These are phyloP conservation scores for Eleusine coracana DNA, from an alignment of 176 grass and related monocot genomes.

Conservation along the genomic window DNA sequence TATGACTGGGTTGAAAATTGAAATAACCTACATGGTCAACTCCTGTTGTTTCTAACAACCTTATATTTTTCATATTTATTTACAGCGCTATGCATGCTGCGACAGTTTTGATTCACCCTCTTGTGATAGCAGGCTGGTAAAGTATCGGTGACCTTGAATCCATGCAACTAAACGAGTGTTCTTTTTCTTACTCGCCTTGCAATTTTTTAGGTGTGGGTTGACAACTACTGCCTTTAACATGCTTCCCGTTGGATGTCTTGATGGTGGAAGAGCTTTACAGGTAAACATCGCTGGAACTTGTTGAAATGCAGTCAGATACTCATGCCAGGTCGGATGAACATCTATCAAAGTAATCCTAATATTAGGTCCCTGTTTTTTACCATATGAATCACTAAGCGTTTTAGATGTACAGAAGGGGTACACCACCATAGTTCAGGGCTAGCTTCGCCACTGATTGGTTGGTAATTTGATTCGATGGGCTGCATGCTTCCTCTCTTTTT, in stretches of 20 bases:
- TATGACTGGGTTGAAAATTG: slow-evolving; percentile 9
- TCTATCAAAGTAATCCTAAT: not conserved
- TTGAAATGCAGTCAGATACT: not conserved
- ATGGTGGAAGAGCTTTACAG: slow-evolving; percentile 96
- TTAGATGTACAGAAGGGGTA: no score
- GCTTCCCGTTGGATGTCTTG: slow-evolving; percentile 96
- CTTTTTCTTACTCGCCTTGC: slow-evolving; percentile 40
- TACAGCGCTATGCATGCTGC: slow-evolving; percentile 93
- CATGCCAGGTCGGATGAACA: not conserved
- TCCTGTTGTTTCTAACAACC: slow-evolving; percentile 28
- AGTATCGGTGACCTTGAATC: slow-evolving; percentile 34
- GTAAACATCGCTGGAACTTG: slow-evolving; percentile 37
- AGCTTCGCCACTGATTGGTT: no score
- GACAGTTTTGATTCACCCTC: slow-evolving; percentile 89
- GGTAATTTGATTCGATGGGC: no score
- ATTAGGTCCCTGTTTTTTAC: not conserved
- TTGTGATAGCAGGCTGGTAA: slow-evolving; percentile 98
- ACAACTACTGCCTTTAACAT: slow-evolving; percentile 98
- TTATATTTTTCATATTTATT: slow-evolving; percentile 10
- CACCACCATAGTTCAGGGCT: no score
- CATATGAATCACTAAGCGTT: no score
- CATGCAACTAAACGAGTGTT: slow-evolving; percentile 13
- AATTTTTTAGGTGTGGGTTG: slow-evolving; percentile 84
- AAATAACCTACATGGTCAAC: slow-evolving; percentile 12
- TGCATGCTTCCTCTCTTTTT: no score